Percentiles rank a stretch among this genome's conserved stretches.
These are phyloP conservation scores for Aureobasidium pullulans DNA, from an alignment of 2,329 filamentous ascomycete species.

Conservation along the genomic window DNA sequence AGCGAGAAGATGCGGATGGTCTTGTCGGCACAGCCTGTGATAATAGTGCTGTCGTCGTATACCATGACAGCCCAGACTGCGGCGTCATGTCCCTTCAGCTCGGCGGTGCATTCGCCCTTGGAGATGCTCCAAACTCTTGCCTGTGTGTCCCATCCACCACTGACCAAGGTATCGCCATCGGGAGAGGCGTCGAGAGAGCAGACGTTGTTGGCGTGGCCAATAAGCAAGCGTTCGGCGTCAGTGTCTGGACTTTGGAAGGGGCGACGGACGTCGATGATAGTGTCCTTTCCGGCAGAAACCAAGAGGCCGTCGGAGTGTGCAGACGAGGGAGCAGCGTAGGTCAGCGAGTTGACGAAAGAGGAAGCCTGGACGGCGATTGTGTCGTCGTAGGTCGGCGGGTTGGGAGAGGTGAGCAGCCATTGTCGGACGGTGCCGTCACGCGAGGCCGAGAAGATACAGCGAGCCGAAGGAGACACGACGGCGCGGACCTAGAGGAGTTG, in stretches of 20 bases:
- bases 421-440: slow-evolving; percentile 83
- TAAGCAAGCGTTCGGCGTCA: slow-evolving; percentile 75
- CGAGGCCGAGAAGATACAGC: slow-evolving; percentile 74
- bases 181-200: slow-evolving; percentile 76
- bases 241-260: slow-evolving; percentile 60
- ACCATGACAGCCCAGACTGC: slow-evolving; percentile 90
- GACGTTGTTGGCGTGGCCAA: slow-evolving; percentile 82
- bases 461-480: slow-evolving; percentile 67
- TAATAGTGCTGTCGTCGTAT: slow-evolving; percentile 68
- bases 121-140: slow-evolving; percentile 80
- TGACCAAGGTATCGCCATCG: slow-evolving; percentile 68
- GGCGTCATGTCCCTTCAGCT: slow-evolving; percentile 68
- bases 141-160: slow-evolving; percentile 88
- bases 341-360: slow-evolving; percentile 79
- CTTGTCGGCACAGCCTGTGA: slow-evolving; percentile 81
- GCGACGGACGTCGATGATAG: slow-evolving; percentile 82
- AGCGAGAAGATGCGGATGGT: slow-evolving; percentile 74
- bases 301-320: slow-evolving; percentile 71
- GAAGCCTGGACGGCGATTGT: slow-evolving; percentile 73
- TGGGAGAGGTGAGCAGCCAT: slow-evolving; percentile 64
- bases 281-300: slow-evolving; percentile 82
- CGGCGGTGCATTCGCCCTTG: slow-evolving; percentile 70
- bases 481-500: slow-evolving; percentile 63
- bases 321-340: slow-evolving; percentile 63
- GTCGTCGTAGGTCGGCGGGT: slow-evolving; percentile 66